These are phyloP conservation scores for Colletotrichum lindemuthianum DNA, from an alignment of 2,329 filamentous ascomycete species.

Conservation along the genomic window DNA sequence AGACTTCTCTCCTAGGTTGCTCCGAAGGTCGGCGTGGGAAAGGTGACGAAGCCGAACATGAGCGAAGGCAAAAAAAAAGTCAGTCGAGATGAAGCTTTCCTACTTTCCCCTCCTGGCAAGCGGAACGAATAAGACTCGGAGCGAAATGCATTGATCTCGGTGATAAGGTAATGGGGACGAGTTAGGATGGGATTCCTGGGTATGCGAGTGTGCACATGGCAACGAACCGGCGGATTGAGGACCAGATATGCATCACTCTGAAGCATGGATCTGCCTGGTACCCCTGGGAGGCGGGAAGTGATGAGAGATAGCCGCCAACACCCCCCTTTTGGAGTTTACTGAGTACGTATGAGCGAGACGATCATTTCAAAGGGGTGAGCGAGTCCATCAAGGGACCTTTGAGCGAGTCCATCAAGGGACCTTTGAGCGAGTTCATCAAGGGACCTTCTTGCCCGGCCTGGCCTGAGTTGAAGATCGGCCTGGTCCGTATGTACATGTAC, in stretches of 20 bases:
- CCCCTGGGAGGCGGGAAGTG: neutral
- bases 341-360: constrained; percentile 9
- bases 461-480: neutral
- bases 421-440: neutral
- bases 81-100: constrained; percentile 11
- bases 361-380: constrained; percentile 6
- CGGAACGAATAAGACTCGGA: constrained; percentile 21
- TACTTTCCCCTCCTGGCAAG: neutral
- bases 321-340: constrained; percentile 8
- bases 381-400: neutral
- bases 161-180: constrained; percentile 27
- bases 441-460: neutral
- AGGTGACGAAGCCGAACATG: constrained; percentile 9
- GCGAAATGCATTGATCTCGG: constrained; percentile 32
- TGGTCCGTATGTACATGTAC: neutral
- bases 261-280: constrained; percentile 31
- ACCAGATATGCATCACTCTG: constrained; percentile 8
- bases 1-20: constrained; percentile 23
- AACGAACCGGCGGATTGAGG: constrained; percentile 6
- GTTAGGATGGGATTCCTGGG: constrained; percentile 25
- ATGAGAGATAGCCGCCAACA: constrained; percentile 1
- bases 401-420: neutral
- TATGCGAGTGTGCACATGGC: neutral
- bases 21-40: constrained; percentile 29
- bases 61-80: constrained; percentile 7